A percentile compares a stretch with the other conserved stretches of the same genome.
phyloP scores from a whole-genome alignment of 305 asterid species.

The Andrographis paniculata region DNA sequence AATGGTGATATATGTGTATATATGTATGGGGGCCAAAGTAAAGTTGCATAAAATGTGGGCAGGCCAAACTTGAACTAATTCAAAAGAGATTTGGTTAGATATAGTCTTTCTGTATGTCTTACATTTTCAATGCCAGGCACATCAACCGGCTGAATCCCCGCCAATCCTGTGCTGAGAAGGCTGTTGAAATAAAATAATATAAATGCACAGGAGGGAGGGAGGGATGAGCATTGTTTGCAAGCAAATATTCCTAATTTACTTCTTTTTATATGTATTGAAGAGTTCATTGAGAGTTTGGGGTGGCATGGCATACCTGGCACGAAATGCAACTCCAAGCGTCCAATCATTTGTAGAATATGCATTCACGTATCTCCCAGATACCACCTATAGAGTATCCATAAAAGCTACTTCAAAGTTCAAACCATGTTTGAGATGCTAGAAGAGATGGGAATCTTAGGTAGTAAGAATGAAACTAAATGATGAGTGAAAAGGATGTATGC shows the following conservation, averaged over 20 bases:
- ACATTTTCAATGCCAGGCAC: slow-evolving; percentile 92
- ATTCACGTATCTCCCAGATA: slow-evolving; percentile 88
- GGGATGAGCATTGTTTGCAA: too few species aligned
- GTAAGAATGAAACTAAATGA: not conserved
- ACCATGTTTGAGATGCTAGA: slow-evolving; percentile 7
- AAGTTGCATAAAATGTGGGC: too few species aligned
- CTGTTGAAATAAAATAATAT: slow-evolving; percentile 30
- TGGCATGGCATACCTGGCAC: slow-evolving; percentile 54
- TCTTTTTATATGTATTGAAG: too few species aligned
- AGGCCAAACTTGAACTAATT: too few species aligned
- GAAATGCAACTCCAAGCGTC: slow-evolving; percentile 96
- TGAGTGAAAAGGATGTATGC: slow-evolving; percentile 2
- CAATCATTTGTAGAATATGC: slow-evolving; percentile 82
- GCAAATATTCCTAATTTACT: too few species aligned
- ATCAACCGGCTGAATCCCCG: slow-evolving; percentile 87
- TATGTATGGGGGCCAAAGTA: too few species aligned
- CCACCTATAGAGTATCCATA: slow-evolving; percentile 47
- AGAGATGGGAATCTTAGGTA: not conserved
- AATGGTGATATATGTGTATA: too few species aligned
- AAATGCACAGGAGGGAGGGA: not conserved
- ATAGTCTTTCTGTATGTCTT: too few species aligned
- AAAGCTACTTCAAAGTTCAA: slow-evolving; percentile 5
- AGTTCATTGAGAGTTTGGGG: not conserved
- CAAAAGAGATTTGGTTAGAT: too few species aligned
- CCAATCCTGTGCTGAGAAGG: slow-evolving; percentile 93